phyloP scores from a whole-genome alignment of 2,329 filamentous ascomycete species.

The Cephalotrichum gorgonifer region DNA sequence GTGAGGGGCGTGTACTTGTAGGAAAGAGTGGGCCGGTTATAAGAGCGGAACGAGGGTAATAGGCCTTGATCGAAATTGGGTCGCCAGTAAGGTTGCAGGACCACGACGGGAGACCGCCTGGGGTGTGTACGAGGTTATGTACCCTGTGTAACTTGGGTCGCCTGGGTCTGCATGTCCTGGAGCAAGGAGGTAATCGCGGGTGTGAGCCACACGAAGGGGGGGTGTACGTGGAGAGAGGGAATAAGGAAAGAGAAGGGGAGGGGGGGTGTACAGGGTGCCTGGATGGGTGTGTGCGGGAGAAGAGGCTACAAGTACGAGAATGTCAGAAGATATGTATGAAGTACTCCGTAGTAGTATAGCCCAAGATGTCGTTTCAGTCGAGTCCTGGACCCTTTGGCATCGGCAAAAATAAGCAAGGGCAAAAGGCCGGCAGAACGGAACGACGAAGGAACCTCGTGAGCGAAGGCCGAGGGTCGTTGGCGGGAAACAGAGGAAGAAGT shows the following conservation, averaged over 20 bases:
- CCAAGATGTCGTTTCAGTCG: background rate
- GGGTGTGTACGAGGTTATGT: slow-evolving; percentile 5
- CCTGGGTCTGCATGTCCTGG: background rate
- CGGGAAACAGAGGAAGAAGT: background rate
- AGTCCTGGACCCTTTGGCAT: background rate
- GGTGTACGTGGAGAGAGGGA: no score
- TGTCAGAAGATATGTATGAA: no score
- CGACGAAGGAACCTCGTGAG: slow-evolving; percentile 1
- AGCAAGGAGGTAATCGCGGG: slow-evolving; percentile 2
- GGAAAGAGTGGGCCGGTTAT: slow-evolving; percentile 5
- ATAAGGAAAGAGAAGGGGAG: slow-evolving; percentile 11
- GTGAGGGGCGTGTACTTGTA: slow-evolving; percentile 1
- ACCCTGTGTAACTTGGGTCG: slow-evolving; percentile 5
- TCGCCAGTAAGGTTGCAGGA: slow-evolving; percentile 6
- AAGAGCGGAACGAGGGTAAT: slow-evolving; percentile 1
- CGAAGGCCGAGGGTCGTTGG: background rate
- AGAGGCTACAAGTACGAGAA: no score
- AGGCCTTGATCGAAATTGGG: slow-evolving; percentile 2
- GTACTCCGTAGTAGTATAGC: background rate
- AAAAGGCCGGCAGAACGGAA: slow-evolving; percentile 2
- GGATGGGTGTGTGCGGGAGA: slow-evolving; percentile 9
- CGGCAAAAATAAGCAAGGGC: background rate
- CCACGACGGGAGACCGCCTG: slow-evolving; percentile 4
- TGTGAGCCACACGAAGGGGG: no score
- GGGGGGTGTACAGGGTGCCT: slow-evolving; percentile 16